A percentile compares a stretch with the other conserved stretches of the same genome.
phyloP scores from a whole-genome alignment of 2,329 filamentous ascomycete genomes.

The Curvularia verruculosa region DNA sequence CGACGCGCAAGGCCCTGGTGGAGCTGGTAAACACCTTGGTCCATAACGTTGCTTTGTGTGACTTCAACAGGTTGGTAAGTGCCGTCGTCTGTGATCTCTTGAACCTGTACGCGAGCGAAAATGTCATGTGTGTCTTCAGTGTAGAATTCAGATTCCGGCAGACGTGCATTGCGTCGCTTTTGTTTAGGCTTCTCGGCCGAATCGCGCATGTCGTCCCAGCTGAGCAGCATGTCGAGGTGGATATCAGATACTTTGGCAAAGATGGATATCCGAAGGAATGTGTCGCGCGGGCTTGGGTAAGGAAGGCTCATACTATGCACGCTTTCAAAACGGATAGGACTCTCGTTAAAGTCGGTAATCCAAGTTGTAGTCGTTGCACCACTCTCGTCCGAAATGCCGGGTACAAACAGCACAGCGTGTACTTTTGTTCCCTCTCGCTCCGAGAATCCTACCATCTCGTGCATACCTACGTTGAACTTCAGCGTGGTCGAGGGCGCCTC shows the following conservation, averaged over 20 bases:
- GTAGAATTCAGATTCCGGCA: slow-evolving; percentile 91
- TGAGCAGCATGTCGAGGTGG: slow-evolving; percentile 95
- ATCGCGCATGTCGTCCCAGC: slow-evolving; percentile 99
- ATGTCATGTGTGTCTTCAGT: slow-evolving; percentile 94
- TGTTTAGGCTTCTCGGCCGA: slow-evolving; percentile 62
- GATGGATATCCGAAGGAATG: slow-evolving; percentile 82
- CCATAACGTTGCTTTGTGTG: slow-evolving; percentile 80
- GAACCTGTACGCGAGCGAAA: slow-evolving; percentile 83
- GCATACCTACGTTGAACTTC: slow-evolving; percentile 99
- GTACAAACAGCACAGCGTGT: slow-evolving; percentile 95
- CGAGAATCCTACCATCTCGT: slow-evolving; percentile 90
- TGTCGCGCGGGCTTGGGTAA: slow-evolving; percentile 73
- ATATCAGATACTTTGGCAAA: slow-evolving; percentile 90
- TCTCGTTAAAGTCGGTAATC: slow-evolving; percentile 92
- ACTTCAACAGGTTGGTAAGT: slow-evolving; percentile 94
- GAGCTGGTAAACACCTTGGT: slow-evolving; percentile 90
- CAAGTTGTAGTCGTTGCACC: slow-evolving; percentile 95
- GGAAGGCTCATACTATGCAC: slow-evolving; percentile 98
- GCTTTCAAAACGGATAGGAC: slow-evolving; percentile 90
- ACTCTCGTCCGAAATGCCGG: slow-evolving; percentile 80
- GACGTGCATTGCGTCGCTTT: slow-evolving; percentile 68
- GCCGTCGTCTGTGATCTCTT: slow-evolving; percentile 89
- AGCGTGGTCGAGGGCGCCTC: slow-evolving; percentile 89
- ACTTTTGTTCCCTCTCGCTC: slow-evolving; percentile 95
- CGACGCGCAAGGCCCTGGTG: slow-evolving; percentile 93